Conservation (phyloP, 2,329 filamentous ascomycete species). For the Aspergillus fumigatus region DNA sequence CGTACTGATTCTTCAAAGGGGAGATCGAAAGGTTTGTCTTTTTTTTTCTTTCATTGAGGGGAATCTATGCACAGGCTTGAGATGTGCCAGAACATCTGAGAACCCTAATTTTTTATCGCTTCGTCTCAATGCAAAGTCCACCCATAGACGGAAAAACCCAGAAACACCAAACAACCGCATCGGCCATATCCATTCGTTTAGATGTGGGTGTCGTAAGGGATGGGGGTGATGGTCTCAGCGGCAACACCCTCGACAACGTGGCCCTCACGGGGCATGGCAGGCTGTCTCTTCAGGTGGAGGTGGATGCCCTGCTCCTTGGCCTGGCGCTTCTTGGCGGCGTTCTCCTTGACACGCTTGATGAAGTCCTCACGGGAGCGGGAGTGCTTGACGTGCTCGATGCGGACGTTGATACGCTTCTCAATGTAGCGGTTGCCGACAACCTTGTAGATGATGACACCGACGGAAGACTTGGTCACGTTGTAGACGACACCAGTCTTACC, state of each 20-base stretch:
- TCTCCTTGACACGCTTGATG: constrained; percentile 91
- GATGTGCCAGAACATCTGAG: constrained; percentile 36
- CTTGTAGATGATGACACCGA: constrained; percentile 99
- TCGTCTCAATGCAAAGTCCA: constrained; percentile 38
- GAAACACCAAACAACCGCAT: constrained; percentile 39
- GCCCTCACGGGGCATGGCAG: constrained; percentile 72
- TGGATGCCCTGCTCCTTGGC: constrained; percentile 84
- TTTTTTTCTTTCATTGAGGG: constrained; percentile 40
- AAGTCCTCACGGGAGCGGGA: constrained; percentile 97
- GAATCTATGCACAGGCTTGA: constrained; percentile 41
- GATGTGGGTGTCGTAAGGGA: constrained; percentile 98
- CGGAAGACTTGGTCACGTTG: constrained; percentile 98
- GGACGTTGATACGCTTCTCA: constrained; percentile 99
- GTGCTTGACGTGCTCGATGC: constrained; percentile 92
- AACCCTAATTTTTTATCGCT: constrained; percentile 31
- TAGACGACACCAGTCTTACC: constrained; percentile 97
- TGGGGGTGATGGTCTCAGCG: constrained; percentile 85
- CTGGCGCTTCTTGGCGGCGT: constrained; percentile 87
- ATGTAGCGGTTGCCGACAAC: constrained; percentile 99
- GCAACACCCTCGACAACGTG: constrained; percentile 78
- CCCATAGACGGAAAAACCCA: constrained; percentile 29
- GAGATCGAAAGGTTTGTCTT: constrained; percentile 33
- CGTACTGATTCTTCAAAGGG: neutral
- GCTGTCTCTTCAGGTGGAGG: constrained; percentile 89
- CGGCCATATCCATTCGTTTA: constrained; percentile 52